phyloP scores from a whole-genome alignment of 192 early-diverging fungal genomes.

The Coemansia sp. region DNA sequence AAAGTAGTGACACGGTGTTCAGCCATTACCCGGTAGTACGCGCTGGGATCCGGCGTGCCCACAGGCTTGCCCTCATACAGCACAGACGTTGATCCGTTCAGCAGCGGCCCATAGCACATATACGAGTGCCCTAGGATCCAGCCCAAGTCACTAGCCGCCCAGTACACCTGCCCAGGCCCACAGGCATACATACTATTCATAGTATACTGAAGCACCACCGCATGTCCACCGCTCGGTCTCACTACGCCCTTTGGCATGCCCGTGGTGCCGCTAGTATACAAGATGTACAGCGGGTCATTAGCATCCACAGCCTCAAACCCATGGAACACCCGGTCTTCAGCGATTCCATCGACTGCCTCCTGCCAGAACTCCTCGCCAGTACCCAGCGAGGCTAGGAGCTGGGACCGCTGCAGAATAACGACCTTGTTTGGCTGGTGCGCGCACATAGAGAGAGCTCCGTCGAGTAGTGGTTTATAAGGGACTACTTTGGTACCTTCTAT shows the following conservation, averaged over 20 bases:
- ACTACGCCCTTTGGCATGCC: constrained; percentile 78
- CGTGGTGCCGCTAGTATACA: constrained; percentile 78
- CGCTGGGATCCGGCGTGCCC: constrained; percentile 75
- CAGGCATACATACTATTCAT: constrained; percentile 74
- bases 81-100: constrained; percentile 76
- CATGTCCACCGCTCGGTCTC: constrained; percentile 66
- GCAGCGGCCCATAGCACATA: constrained; percentile 78
- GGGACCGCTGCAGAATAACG: constrained; percentile 72
- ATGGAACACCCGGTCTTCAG: background rate
- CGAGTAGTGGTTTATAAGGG: constrained; percentile 77
- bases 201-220: constrained; percentile 69
- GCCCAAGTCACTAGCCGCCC: constrained; percentile 82
- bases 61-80: constrained; percentile 89
- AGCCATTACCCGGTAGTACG: constrained; percentile 75
- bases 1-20: constrained; percentile 76
- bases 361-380: constrained; percentile 51
- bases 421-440: constrained; percentile 43
- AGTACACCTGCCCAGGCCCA: constrained; percentile 76
- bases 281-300: constrained; percentile 77
- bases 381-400: constrained; percentile 56
- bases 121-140: constrained; percentile 93
- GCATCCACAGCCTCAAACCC: constrained; percentile 62
- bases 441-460: constrained; percentile 66
- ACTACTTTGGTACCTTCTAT: constrained; percentile 75
- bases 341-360: constrained; percentile 39